These are phyloP conservation scores for Warburgia ugandensis DNA, from an alignment of 164 flowering plant species.

Conservation along the genomic window DNA sequence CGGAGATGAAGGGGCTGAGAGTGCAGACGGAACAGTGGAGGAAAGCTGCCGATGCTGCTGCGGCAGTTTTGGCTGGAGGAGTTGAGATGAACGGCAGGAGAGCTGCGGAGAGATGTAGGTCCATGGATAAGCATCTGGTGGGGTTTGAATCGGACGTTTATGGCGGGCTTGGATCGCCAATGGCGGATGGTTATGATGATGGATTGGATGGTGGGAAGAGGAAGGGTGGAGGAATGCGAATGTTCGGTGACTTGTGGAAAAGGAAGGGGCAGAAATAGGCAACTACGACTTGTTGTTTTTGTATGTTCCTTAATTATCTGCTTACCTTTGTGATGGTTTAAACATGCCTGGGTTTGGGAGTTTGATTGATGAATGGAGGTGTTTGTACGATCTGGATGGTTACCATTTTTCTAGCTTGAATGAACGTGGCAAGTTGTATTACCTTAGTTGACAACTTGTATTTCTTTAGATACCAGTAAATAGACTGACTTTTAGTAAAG, in stretches of 20 bases:
- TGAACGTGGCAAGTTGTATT: too few species aligned
- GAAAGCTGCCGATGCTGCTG: constrained; percentile 97
- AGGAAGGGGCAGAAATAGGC: constrained; percentile 63
- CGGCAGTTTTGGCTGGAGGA: constrained; percentile 55
- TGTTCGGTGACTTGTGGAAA: constrained; percentile 73
- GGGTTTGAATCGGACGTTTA: constrained; percentile 31
- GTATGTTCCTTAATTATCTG: too few species aligned
- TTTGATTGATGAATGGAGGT: too few species aligned
- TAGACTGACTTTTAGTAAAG: too few species aligned
- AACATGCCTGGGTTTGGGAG: too few species aligned
- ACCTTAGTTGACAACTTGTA: too few species aligned
- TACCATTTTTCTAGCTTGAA: too few species aligned
- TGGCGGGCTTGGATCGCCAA: constrained; percentile 50
- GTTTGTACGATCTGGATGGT: too few species aligned
- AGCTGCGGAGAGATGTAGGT: constrained; percentile 48
- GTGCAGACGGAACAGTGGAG: constrained; percentile 98
- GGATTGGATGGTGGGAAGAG: constrained; percentile 48
- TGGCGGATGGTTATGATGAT: constrained; percentile 42
- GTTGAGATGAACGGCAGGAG: constrained; percentile 45
- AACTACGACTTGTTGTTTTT: too few species aligned
- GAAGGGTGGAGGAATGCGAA: constrained; percentile 57
- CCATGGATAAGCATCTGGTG: constrained; percentile 58
- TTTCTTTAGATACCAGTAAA: too few species aligned
- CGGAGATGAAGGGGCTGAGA: constrained; percentile 70
- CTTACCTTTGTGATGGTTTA: too few species aligned